Conservation (phyloP, 2,329 filamentous ascomycete species). For the Amylocarpus encephaloides region DNA sequence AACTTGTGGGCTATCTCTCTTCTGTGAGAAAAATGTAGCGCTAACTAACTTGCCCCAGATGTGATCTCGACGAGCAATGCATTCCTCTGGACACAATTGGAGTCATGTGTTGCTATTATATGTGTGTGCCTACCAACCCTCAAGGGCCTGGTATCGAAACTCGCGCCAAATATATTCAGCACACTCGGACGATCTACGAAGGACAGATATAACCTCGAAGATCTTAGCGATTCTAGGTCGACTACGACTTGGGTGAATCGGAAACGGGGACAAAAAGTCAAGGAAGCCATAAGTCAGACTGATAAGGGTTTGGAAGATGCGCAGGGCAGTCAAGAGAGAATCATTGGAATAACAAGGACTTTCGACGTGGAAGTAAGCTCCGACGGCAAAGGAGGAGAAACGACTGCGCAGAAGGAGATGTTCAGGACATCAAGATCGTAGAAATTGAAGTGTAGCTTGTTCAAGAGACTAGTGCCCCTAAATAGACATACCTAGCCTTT, state of each 20-base stretch:
- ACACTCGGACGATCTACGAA: neutral
- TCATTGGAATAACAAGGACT: too few relatives aligned
- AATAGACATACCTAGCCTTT: conserved; percentile 1
- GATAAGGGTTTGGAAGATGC: neutral
- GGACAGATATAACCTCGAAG: neutral
- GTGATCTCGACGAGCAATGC: conserved; percentile 11
- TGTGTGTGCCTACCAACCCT: conserved; percentile 14
- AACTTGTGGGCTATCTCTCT: conserved; percentile 2
- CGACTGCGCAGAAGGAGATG: too few relatives aligned
- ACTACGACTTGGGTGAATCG: too few relatives aligned
- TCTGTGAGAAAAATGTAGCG: neutral
- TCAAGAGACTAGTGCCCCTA: too few relatives aligned
- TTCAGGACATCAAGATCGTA: too few relatives aligned
- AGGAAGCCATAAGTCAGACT: neutral
- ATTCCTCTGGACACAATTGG: conserved; percentile 16
- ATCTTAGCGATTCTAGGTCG: neutral
- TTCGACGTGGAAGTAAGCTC: too few relatives aligned
- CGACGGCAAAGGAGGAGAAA: too few relatives aligned
- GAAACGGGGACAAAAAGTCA: neutral
- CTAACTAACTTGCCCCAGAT: neutral
- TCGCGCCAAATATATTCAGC: conserved; percentile 5
- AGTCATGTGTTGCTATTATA: conserved; percentile 14
- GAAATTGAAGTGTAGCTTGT: too few relatives aligned
- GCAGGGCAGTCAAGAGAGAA: too few relatives aligned
- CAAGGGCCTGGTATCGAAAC: conserved; percentile 6